These are phyloP conservation scores for Metschnikowia amazonensis DNA, from an alignment of 805 yeast genomes.

Conservation along the genomic window DNA sequence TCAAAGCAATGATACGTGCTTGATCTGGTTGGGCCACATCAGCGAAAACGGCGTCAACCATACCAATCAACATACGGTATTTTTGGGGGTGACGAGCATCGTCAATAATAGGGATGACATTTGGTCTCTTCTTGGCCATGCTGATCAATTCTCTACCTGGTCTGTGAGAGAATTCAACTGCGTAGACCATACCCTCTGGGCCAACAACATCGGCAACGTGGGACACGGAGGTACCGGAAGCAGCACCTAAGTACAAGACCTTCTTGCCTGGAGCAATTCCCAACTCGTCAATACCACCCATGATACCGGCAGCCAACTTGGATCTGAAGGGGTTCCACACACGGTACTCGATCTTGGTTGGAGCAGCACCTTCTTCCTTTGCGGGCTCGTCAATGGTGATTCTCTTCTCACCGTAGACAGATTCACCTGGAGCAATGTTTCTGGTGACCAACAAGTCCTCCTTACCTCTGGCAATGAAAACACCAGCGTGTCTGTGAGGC, in stretches of 20 bases:
- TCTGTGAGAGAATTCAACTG: slow-evolving; percentile 99
- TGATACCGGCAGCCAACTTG: slow-evolving; percentile 98
- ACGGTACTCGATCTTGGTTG: slow-evolving; percentile 96
- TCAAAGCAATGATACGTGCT: slow-evolving; percentile 98
- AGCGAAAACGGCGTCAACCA: slow-evolving; percentile 98
- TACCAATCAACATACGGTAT: slow-evolving; percentile 97
- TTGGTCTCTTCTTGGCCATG: slow-evolving; percentile 99
- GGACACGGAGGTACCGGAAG: slow-evolving; percentile 98
- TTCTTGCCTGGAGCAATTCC: slow-evolving; percentile 98
- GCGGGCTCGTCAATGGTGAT: slow-evolving; percentile 90
- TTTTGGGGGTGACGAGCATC: slow-evolving; percentile 99
- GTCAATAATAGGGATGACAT: slow-evolving; percentile 96
- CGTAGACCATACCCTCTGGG: slow-evolving; percentile 98
- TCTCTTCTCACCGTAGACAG: slow-evolving; percentile 98
- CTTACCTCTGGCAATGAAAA: slow-evolving; percentile 98
- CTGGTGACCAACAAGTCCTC: slow-evolving; percentile 97
- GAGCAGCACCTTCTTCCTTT: slow-evolving; percentile 78
- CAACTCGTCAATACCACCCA: slow-evolving; percentile 98
- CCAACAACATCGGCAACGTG: slow-evolving; percentile 98
- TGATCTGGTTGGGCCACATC: slow-evolving; percentile 99
- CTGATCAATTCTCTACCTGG: slow-evolving; percentile 99
- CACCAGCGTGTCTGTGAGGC: slow-evolving; percentile 99
- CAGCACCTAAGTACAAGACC: slow-evolving; percentile 97
- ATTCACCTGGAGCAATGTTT: slow-evolving; percentile 97
- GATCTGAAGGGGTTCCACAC: slow-evolving; percentile 99